A percentile compares a stretch with the other conserved stretches of the same genome.
Conservation (phyloP, 2,329 filamentous ascomycete species). For the Sclerotinia sclerotiorum region DNA sequence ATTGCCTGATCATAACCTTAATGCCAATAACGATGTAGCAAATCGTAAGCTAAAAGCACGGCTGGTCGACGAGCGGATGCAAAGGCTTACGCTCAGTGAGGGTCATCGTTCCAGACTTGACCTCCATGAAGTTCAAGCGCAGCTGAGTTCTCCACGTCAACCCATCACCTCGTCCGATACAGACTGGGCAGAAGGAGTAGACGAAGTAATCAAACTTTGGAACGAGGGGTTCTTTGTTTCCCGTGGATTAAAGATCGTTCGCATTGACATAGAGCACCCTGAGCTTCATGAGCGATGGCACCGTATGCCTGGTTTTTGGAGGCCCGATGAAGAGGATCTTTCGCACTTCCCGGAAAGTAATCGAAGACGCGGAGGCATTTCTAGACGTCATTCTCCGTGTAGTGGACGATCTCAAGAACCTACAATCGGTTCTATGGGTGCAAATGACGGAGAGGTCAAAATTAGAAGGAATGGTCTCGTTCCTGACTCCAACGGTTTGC, state of each 20-base stretch:
- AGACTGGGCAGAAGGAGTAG: conserved; percentile 39
- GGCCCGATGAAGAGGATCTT: conserved; percentile 39
- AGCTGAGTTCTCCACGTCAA: conserved; percentile 43
- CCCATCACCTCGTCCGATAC: background rate
- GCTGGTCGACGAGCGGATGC: conserved; percentile 38
- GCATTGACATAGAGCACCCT: conserved; percentile 40
- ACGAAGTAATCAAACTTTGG: conserved; percentile 53
- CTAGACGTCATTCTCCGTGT: background rate
- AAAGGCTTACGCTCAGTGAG: conserved; percentile 30
- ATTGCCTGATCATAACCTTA: conserved; percentile 49
- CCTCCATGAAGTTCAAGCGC: conserved; percentile 45
- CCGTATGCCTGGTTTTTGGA: conserved; percentile 48
- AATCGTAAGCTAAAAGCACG: conserved; percentile 52
- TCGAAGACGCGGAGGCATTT: conserved; percentile 5
- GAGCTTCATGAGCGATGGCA: background rate
- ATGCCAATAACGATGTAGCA: conserved; percentile 49
- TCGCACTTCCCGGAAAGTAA: background rate
- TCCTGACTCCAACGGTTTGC: conserved; percentile 34
- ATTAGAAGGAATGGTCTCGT: conserved; percentile 28
- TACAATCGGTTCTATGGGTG: conserved; percentile 25
- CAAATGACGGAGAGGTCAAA: conserved; percentile 25
- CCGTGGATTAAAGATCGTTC: conserved; percentile 48
- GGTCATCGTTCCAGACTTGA: conserved; percentile 33
- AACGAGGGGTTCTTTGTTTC: conserved; percentile 57
- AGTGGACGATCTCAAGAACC: conserved; percentile 19